Percentiles rank a stretch among this genome's conserved stretches.
Evolutionary conservation across 176 grass and related monocot genomes (phyloP).

Genomic region (Phragmites australis): DNA sequence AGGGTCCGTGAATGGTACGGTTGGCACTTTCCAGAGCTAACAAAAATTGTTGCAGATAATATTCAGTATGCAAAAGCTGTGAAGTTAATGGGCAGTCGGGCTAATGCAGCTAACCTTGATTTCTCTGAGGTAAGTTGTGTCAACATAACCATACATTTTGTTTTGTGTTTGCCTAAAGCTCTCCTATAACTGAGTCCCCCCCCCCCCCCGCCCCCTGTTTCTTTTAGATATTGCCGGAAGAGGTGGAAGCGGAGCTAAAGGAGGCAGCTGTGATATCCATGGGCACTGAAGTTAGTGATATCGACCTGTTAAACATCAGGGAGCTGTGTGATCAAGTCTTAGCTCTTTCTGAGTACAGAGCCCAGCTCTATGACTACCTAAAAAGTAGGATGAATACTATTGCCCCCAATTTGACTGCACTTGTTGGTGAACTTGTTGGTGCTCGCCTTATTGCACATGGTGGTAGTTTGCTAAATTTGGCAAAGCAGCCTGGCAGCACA

Average conservation of each 20-base stretch:
- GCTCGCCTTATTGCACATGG: constrained; percentile 93
- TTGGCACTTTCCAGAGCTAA: constrained; percentile 95
- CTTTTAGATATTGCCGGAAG: constrained; percentile 68
- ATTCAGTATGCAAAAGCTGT: constrained; percentile 85
- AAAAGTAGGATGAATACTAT: constrained; percentile 92
- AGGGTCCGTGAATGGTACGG: constrained; percentile 98
- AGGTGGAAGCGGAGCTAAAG: constrained; percentile 76
- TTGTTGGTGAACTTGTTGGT: constrained; percentile 90
- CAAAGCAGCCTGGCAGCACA: constrained; percentile 91
- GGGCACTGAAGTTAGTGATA: constrained; percentile 91
- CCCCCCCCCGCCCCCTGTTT: too few relatives aligned
- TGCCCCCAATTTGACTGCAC: constrained; percentile 85
- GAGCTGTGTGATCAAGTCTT: constrained; percentile 91
- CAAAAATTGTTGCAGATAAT: constrained; percentile 87
- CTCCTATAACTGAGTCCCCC: neutral
- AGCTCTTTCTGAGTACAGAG: constrained; percentile 93
- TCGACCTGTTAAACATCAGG: constrained; percentile 81
- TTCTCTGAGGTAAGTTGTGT: constrained; percentile 71
- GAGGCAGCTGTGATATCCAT: constrained; percentile 87
- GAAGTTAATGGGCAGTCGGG: constrained; percentile 76
- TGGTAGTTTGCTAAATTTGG: constrained; percentile 87
- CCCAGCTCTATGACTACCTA: constrained; percentile 75
- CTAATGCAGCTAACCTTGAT: constrained; percentile 71
- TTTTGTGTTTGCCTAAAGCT: neutral
- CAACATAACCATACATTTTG: neutral